phyloP scores from a whole-genome alignment of 1,139 yeast genomes.

The Dujonia santamariae region DNA sequence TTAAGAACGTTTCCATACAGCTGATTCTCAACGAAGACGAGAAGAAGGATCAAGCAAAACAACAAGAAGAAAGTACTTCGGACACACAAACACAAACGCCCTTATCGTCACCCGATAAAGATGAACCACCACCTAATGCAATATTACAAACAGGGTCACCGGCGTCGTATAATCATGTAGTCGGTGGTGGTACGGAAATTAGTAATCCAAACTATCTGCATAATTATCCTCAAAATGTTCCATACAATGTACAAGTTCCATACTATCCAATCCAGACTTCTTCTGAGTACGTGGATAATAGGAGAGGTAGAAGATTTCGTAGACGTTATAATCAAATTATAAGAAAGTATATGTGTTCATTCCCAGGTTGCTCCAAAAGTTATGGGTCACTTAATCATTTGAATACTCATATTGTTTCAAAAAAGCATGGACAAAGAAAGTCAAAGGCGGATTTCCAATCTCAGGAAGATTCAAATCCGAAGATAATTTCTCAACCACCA shows the following conservation, averaged over 20 bases:
- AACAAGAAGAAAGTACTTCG: conserved; percentile 1
- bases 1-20: conserved; percentile 12
- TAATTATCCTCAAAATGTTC: conserved; percentile 1
- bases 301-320: conserved; percentile 49
- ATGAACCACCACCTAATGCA: background rate
- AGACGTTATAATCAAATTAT: conserved; percentile 70
- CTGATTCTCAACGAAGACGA: conserved; percentile 11
- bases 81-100: background rate
- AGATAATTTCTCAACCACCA: background rate
- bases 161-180: conserved; percentile 1
- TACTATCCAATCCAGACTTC: conserved; percentile 6
- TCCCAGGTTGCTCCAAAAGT: conserved; percentile 60
- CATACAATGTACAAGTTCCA: conserved; percentile 2
- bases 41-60: background rate
- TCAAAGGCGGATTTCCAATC: conserved; percentile 61
- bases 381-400: conserved; percentile 77
- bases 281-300: conserved; percentile 13
- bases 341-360: conserved; percentile 61
- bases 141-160: background rate
- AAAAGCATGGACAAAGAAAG: conserved; percentile 69
- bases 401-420: conserved; percentile 72
- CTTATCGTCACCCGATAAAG: background rate
- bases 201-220: conserved; percentile 1
- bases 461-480: conserved; percentile 13
- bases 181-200: background rate